These are phyloP conservation scores for Suhomyces coccinellae DNA, from an alignment of 1,139 yeast genomes.

Conservation along the genomic window DNA sequence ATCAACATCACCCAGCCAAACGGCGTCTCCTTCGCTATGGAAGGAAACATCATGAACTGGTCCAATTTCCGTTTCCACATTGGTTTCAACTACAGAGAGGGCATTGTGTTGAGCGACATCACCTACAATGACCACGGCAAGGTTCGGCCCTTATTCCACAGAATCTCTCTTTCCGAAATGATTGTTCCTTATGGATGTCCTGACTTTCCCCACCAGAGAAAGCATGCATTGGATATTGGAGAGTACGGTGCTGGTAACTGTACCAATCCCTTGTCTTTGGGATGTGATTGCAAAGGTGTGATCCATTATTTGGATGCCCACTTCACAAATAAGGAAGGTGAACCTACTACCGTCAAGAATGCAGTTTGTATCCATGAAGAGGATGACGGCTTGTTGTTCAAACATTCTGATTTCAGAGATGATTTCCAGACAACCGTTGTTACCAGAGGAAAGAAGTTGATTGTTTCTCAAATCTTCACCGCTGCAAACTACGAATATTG, in stretches of 20 bases:
- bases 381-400: slow-evolving; percentile 75
- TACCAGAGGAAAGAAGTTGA: slow-evolving; percentile 72
- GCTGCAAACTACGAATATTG: slow-evolving; percentile 87
- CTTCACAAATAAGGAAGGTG: slow-evolving; percentile 66
- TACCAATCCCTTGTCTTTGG: slow-evolving; percentile 75
- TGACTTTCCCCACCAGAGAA: slow-evolving; percentile 77
- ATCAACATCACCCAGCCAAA: slow-evolving; percentile 74
- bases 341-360: slow-evolving; percentile 67
- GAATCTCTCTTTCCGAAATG: slow-evolving; percentile 79
- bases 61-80: slow-evolving; percentile 73
- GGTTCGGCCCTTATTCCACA: slow-evolving; percentile 70
- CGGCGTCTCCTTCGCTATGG: slow-evolving; percentile 74
- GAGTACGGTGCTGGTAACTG: slow-evolving; percentile 87
- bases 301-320: slow-evolving; percentile 79
- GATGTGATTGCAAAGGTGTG: slow-evolving; percentile 84
- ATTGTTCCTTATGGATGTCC: slow-evolving; percentile 84
- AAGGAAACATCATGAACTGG: slow-evolving; percentile 72
- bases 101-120: slow-evolving; percentile 74
- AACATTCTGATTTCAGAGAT: slow-evolving; percentile 84
- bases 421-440: slow-evolving; percentile 72
- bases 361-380: slow-evolving; percentile 86
- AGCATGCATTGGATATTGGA: slow-evolving; percentile 84
- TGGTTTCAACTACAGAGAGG: slow-evolving; percentile 85
- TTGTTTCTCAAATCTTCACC: slow-evolving; percentile 77
- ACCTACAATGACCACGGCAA: slow-evolving; percentile 72